Base-by-base conservation (phyloP, 2,329 filamentous ascomycete species). In the Chaetomiaceae sp. region DNA sequence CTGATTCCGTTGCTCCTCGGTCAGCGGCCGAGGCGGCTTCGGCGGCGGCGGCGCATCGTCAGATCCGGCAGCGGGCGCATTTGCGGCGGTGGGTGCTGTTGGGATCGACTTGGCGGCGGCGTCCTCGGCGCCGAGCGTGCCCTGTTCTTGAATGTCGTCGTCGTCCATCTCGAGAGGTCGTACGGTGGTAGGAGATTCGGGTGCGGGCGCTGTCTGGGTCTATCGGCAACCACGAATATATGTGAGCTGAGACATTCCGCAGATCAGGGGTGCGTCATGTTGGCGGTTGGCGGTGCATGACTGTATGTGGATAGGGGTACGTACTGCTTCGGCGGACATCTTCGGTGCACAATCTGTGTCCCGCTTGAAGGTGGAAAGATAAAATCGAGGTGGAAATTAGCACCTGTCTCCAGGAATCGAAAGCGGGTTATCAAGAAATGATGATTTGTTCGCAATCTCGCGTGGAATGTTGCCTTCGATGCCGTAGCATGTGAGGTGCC, bases 1-100 rank as follows among this genome's bases (percentile, higher is more conserved):
- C 71, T 92, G 87, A 44, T 90, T 91, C 74, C 95, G 88, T 70
- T 95, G 86, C 56, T 86, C 81, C 59, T 94, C 87, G 59, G 83
- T 89, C 65, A 89, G 66, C 43, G 92, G 92, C 55, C 91, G 84
- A 31, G 91, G 91, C 29, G 91, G 91, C 74, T 96, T 95, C 37
- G 87, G 80, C 12, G 91, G 91, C 12, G 91, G 91, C 22, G 85
- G 71, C 19, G 64, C 65, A 44, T 75, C 70, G 20, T 70, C 68
- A 29, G 67, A 60, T 5, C 60, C 60, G 15, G 73, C 60, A 12
- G 70, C 66, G 29, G 59, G 33, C 12, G 72, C 64, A 23, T 72
- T 63, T 44, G 72, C 52, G 12, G 62, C 44, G 29, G 62, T 54
- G 5, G 62, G 42, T 52, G 59, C 53, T 2, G 66, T 37, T 4